These are phyloP conservation scores for Exophiala mesophila DNA, from an alignment of 2,329 filamentous ascomycete genomes.

Conservation along the genomic window DNA sequence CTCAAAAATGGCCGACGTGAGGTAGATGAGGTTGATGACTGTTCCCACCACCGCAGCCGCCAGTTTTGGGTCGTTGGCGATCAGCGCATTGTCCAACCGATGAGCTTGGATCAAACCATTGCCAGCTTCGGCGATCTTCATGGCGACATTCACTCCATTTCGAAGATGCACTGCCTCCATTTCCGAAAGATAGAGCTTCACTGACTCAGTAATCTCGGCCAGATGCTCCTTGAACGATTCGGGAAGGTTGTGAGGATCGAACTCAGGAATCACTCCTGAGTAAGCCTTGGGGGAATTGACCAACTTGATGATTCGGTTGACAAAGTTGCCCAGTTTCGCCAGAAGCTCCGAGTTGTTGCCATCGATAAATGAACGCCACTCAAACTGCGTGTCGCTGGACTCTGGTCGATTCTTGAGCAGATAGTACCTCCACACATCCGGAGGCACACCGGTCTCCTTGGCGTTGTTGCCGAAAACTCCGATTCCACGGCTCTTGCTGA, in stretches of 20 bases:
- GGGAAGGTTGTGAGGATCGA: slow-evolving; percentile 35
- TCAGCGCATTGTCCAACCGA: slow-evolving; percentile 57
- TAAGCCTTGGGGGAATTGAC: slow-evolving; percentile 64
- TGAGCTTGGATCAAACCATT: slow-evolving; percentile 58
- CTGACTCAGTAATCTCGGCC: slow-evolving; percentile 47
- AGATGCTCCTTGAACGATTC: slow-evolving; percentile 38
- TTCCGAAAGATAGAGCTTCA: slow-evolving; percentile 54
- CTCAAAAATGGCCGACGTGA: slow-evolving; percentile 70
- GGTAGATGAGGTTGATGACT: slow-evolving; percentile 77
- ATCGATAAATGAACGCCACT: slow-evolving; percentile 78
- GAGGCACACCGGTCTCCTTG: slow-evolving; percentile 74
- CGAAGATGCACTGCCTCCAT: slow-evolving; percentile 59
- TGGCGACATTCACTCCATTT: slow-evolving; percentile 49
- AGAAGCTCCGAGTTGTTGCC: slow-evolving; percentile 87
- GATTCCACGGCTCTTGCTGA: slow-evolving; percentile 83
- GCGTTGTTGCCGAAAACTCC: slow-evolving; percentile 91
- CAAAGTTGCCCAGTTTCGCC: slow-evolving; percentile 66
- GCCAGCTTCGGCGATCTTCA: slow-evolving; percentile 55
- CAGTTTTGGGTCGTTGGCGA: slow-evolving; percentile 54
- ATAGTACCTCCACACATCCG: slow-evolving; percentile 93
- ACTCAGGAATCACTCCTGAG: slow-evolving; percentile 63
- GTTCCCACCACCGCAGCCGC: slow-evolving; percentile 65
- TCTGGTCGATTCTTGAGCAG: slow-evolving; percentile 81
- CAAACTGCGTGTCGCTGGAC: slow-evolving; percentile 80
- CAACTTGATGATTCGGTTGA: slow-evolving; percentile 70